Evolutionary conservation across 1,284 basidiomycete genomes (phyloP).

Genomic region (Pseudozyma pruni): DNA sequence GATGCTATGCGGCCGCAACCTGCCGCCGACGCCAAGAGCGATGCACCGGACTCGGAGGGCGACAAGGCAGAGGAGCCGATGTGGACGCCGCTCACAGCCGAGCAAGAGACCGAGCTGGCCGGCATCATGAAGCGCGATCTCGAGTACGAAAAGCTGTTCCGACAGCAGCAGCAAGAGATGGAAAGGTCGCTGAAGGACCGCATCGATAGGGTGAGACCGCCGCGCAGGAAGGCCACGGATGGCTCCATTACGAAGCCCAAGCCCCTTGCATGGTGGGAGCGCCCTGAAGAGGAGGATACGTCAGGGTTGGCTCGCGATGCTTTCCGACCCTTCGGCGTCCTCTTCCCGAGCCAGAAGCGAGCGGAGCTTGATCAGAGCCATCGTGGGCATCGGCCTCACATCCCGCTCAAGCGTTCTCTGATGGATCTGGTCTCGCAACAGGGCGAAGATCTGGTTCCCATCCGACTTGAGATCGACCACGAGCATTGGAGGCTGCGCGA

Average conservation of each 20-base stretch:
- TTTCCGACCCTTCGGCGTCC: conserved; percentile 48
- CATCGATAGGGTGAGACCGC: conserved; percentile 49
- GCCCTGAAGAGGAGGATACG: conserved; percentile 45
- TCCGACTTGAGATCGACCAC: conserved; percentile 93
- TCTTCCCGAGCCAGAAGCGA: conserved; percentile 59
- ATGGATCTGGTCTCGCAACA: conserved; percentile 74
- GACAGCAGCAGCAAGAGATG: conserved; percentile 54
- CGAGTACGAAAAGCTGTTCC: conserved; percentile 69
- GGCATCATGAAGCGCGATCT: conserved; percentile 73
- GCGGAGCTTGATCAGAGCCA: conserved; percentile 73
- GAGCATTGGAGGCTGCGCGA: conserved; percentile 89
- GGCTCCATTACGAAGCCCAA: conserved; percentile 42
- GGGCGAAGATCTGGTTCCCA: conserved; percentile 85
- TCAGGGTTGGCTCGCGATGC: conserved; percentile 32
- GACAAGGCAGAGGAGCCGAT: conserved; percentile 23
- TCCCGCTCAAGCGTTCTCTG: conserved; percentile 66
- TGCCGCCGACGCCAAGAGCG: conserved; percentile 70
- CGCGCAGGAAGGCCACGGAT: conserved; percentile 28
- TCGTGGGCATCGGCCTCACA: conserved; percentile 49
- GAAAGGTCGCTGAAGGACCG: conserved; percentile 51
- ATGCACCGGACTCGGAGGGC: conserved; percentile 9
- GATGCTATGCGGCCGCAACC: conserved; percentile 68
- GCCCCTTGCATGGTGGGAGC: conserved; percentile 62
- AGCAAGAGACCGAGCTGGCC: conserved; percentile 71
- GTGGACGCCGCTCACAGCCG: conserved; percentile 70